A percentile compares a stretch with the other conserved stretches of the same genome.
These are phyloP conservation scores for Sordaria brevicollis DNA, from an alignment of 495 filamentous ascomycete genomes.

Conservation along the genomic window DNA sequence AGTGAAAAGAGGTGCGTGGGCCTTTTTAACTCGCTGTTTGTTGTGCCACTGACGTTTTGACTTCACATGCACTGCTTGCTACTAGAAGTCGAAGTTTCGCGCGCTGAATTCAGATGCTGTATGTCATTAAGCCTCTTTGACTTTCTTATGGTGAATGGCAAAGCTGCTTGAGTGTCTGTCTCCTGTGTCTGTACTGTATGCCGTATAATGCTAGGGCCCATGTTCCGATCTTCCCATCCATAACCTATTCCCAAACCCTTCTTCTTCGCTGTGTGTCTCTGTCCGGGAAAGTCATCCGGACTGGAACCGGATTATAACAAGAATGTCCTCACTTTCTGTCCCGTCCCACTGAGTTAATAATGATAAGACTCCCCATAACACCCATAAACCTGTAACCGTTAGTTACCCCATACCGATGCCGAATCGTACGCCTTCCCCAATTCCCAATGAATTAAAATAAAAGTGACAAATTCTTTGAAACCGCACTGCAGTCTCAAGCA, in stretches of 20 bases:
- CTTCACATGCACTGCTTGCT: too few relatives aligned
- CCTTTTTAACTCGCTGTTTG: too few relatives aligned
- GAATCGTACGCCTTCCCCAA: neutral
- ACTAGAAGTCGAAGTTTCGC: too few relatives aligned
- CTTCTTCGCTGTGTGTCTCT: neutral
- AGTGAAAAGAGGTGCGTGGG: too few relatives aligned
- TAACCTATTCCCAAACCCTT: neutral
- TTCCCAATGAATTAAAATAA: neutral
- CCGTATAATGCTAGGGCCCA: neutral
- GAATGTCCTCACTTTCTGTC: neutral
- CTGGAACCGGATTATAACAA: neutral
- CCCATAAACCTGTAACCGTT: neutral
- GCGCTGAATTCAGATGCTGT: too few relatives aligned
- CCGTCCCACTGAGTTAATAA: neutral
- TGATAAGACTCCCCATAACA: neutral
- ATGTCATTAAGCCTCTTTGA: neutral
- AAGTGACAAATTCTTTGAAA: neutral
- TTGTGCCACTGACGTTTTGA: neutral
- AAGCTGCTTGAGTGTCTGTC: neutral
- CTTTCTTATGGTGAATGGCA: neutral
- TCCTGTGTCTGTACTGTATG: neutral
- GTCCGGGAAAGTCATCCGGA: neutral
- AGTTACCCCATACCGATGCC: neutral
- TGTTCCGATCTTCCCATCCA: neutral
- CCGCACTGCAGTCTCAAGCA: conserved; percentile 23